These are phyloP conservation scores for Clarireedia homoeocarpa DNA, from an alignment of 2,329 filamentous ascomycete species.

Conservation along the genomic window DNA sequence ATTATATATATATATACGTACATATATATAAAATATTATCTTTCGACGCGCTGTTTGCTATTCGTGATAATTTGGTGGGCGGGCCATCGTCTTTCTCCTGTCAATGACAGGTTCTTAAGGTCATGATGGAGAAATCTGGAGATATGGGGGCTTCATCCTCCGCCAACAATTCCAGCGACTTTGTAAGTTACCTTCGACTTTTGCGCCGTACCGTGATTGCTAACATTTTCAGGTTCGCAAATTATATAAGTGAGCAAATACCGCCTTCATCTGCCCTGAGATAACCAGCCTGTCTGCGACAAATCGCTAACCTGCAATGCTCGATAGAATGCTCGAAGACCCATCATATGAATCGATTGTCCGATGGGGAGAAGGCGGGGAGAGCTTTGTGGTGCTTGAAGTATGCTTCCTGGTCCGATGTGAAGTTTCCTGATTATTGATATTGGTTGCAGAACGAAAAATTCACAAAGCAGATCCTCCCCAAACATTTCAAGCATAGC, in stretches of 20 bases:
- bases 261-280: background rate
- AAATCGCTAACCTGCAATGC: constrained; percentile 15
- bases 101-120: background rate
- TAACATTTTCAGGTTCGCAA: constrained; percentile 71
- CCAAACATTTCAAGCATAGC: constrained; percentile 98
- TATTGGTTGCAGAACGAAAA: constrained; percentile 70
- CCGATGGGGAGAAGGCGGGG: constrained; percentile 88
- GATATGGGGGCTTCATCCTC: constrained; percentile 32
- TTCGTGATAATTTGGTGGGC: background rate
- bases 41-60: background rate
- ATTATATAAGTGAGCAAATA: constrained; percentile 75
- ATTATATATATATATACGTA: background rate
- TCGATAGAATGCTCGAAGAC: constrained; percentile 83
- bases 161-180: constrained; percentile 82
- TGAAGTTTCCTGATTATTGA: constrained; percentile 3
- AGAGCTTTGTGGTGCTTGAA: constrained; percentile 96
- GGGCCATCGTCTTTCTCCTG: background rate
- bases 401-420: constrained; percentile 42
- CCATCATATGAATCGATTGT: constrained; percentile 88
- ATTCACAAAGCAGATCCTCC: constrained; percentile 93
- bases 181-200: constrained; percentile 54
- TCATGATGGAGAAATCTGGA: constrained; percentile 27
- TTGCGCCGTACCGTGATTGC: background rate
- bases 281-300: constrained; percentile 26
- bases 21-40: background rate